Conservation (phyloP, 202 grass and related monocot genomes). For the Miscanthus sacchariflorus region DNA sequence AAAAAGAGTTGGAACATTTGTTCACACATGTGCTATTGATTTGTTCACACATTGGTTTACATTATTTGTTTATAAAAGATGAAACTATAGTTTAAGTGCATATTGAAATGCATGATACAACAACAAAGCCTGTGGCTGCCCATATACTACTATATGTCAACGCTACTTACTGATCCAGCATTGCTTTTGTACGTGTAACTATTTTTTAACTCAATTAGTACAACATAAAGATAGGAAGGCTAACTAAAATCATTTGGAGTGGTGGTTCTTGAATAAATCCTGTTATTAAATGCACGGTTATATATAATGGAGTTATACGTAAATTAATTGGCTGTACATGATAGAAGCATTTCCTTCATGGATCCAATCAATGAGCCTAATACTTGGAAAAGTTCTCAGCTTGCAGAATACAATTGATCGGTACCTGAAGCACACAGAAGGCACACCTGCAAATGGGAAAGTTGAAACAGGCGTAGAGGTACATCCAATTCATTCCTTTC, state of each 20-base stretch:
- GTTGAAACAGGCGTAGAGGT: conserved; percentile 52
- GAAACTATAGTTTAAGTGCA: not conserved
- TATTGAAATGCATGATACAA: not conserved
- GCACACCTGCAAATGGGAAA: conserved; percentile 40
- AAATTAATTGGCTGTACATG: not conserved
- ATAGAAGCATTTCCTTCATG: not conserved
- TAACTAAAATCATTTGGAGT: not conserved
- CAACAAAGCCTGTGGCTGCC: not conserved
- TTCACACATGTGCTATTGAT: no score
- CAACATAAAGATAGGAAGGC: not conserved
- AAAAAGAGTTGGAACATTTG: no score
- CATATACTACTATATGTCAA: not conserved
- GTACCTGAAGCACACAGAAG: conserved; percentile 64
- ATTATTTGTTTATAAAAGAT: not conserved
- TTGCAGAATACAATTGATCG: conserved; percentile 73
- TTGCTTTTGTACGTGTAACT: not conserved
- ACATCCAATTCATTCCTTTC: not conserved
- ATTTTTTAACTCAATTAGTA: not conserved
- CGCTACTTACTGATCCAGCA: not conserved
- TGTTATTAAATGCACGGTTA: not conserved
- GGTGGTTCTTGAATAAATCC: not conserved
- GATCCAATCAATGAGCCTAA: not conserved
- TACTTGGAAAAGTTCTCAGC: conserved; percentile 33
- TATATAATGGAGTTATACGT: not conserved
- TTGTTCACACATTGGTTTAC: no score